Evolutionary conservation across 2,329 filamentous ascomycete species (phyloP).

Genomic region (Botryotinia globosa): DNA sequence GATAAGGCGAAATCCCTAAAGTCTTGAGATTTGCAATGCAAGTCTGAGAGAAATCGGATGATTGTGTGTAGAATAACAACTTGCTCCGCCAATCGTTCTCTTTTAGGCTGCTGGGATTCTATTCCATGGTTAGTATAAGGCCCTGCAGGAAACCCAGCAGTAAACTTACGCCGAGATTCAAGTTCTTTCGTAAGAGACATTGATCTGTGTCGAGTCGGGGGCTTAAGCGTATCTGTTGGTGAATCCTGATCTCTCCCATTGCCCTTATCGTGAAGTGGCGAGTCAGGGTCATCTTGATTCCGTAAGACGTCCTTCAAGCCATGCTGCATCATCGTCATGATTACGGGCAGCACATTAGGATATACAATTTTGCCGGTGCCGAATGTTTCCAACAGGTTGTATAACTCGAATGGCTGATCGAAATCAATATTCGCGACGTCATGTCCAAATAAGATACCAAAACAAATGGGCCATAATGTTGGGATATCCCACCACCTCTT

Average conservation of each 20-base stretch:
- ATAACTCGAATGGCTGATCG: constrained; percentile 69
- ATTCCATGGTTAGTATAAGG: constrained; percentile 19
- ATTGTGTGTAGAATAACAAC: constrained; percentile 70
- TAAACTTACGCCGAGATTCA: constrained; percentile 50
- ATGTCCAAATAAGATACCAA: constrained; percentile 82
- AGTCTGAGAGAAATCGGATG: constrained; percentile 72
- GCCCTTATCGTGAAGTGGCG: constrained; percentile 42
- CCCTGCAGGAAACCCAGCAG: too few relatives aligned
- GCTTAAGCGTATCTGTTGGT: constrained; percentile 23
- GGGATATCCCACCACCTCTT: constrained; percentile 87
- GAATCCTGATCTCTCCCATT: constrained; percentile 31
- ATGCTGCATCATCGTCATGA: constrained; percentile 83
- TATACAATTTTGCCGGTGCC: constrained; percentile 65
- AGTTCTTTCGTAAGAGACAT: constrained; percentile 65
- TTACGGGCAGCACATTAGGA: constrained; percentile 74
- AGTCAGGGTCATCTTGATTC: constrained; percentile 58
- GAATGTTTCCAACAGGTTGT: constrained; percentile 72
- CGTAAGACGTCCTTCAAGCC: constrained; percentile 70
- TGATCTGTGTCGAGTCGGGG: constrained; percentile 45
- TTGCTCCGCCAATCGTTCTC: constrained; percentile 54
- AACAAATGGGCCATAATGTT: constrained; percentile 80
- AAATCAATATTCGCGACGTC: constrained; percentile 75
- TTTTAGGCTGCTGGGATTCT: constrained; percentile 44
- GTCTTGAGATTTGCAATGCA: constrained; percentile 70
- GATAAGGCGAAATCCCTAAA: constrained; percentile 81